phyloP scores from a whole-genome alignment of 257 asterid species.

The Henckelia pumila region DNA sequence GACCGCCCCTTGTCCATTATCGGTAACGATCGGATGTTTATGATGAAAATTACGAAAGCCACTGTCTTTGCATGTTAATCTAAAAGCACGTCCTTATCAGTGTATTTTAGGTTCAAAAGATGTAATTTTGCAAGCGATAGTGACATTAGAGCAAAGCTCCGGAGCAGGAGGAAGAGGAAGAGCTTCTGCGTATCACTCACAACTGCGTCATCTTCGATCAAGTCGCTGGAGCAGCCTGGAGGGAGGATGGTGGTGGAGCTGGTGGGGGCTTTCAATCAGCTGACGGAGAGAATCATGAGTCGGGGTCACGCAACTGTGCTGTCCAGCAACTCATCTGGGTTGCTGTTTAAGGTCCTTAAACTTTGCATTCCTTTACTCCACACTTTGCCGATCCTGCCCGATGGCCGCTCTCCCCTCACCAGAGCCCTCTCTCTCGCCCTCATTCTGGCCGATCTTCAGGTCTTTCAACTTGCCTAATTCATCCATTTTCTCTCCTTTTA shows the following conservation, averaged over 20 bases:
- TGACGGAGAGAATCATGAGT: constrained; percentile 65
- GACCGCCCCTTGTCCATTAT: not conserved
- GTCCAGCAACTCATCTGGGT: constrained; percentile 60
- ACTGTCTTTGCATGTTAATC: not conserved
- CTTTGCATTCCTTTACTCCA: constrained; percentile 78
- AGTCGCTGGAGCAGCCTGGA: constrained; percentile 73
- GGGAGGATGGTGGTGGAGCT: constrained; percentile 94
- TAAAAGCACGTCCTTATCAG: not conserved
- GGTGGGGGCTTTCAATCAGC: constrained; percentile 86
- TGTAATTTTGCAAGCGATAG: too few relatives aligned
- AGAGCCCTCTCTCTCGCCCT: constrained; percentile 76
- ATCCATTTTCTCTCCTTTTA: not conserved
- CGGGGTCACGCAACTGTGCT: constrained; percentile 24
- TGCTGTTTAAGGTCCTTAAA: constrained; percentile 77
- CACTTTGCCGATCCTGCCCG: constrained; percentile 56
- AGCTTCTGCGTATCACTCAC: not conserved
- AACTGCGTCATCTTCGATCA: not conserved
- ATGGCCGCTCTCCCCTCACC: constrained; percentile 76
- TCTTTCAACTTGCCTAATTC: constrained; percentile 11
- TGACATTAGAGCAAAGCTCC: not conserved
- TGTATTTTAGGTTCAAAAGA: not conserved
- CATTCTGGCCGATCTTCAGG: constrained; percentile 90
- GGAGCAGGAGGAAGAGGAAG: not conserved
- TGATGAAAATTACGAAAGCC: not conserved
- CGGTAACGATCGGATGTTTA: not conserved